Evolutionary conservation across 148 eudicot genomes (phyloP).

Genomic region (Heliamphora exappendiculata): DNA sequence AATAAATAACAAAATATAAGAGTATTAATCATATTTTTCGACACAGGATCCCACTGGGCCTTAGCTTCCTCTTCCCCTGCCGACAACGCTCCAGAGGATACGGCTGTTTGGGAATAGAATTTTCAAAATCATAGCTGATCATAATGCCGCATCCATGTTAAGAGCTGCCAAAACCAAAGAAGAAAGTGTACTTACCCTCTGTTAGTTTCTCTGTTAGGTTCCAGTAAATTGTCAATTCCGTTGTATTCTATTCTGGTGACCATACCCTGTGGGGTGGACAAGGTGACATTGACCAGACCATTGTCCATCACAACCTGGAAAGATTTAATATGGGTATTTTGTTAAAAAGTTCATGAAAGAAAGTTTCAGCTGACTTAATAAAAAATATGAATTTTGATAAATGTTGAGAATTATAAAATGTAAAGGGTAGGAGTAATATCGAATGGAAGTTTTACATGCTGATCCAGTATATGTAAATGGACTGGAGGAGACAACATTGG

Average conservation of each 20-base stretch:
- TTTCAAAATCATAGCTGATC: neutral
- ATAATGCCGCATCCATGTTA: neutral
- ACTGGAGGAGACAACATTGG: neutral
- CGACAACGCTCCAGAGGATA: no score
- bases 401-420: neutral
- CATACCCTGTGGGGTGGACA: constrained; percentile 37
- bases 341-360: neutral
- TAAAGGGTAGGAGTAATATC: neutral
- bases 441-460: constrained; percentile 1
- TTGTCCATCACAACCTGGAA: constrained; percentile 45
- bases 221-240: constrained; percentile 42
- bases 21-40: no score
- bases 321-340: neutral
- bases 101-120: no score
- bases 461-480: neutral
- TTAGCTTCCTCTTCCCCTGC: no score
- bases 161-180: neutral
- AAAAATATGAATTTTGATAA: neutral
- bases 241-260: constrained; percentile 27
- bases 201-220: constrained; percentile 21
- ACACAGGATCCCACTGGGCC: no score
- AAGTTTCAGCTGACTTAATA: neutral
- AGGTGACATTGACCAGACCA: constrained; percentile 34
- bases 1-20: no score
- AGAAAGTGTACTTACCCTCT: constrained; percentile 37